Evolutionary conservation across 441 rosid species (phyloP), one percentile per base, ranked within the genome.

Genomic region (Populus hybrid): DNA sequence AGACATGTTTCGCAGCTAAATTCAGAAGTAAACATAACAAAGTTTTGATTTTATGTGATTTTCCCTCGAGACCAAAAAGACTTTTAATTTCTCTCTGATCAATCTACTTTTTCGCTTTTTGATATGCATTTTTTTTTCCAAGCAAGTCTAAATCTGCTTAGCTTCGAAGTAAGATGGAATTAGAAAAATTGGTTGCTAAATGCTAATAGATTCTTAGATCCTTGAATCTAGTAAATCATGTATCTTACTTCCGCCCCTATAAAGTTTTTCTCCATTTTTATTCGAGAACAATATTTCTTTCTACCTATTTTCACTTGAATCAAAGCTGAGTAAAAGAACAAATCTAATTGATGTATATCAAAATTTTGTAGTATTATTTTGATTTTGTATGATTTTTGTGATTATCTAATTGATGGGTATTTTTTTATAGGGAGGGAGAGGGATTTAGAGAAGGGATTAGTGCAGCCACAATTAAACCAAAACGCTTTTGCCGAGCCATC

Each of bases 381-480:
- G 61, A 28, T 40, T 70, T 46, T 50, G 66, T 5, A 10, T 64
- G 32, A 40, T 53, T 7, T 35, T 26, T 69, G 69, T 69, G 11
- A 57, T 36, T 79, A 72, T 61, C 69, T 70, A 18, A 38, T 75
- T 71, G 40, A 34, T 70, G 75, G 42, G 28, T 74, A 10, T 40
- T 40, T 38, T 81, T 78, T 69, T 84, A 70, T 67, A 87, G 91
- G 83, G 79, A 87, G 84, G 76, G 95, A 86, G 82, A 84, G 77
- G 76, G 99, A 93, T 81, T 73, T 89, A 61, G 97, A 91, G 89
- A 91, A 91, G 79, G 92, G 91, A 34, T 28, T 83, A n/a, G 67
- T 74, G 78, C 71, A 70, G 16, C 77, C 85, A 0, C 86, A 79
- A 61, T 83, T 73, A 73, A 80, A 70, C 81, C 92, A 81, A 82